Evolutionary conservation across 1,284 basidiomycete genomes (phyloP).

Genomic region (Cryptococcus sp.): DNA sequence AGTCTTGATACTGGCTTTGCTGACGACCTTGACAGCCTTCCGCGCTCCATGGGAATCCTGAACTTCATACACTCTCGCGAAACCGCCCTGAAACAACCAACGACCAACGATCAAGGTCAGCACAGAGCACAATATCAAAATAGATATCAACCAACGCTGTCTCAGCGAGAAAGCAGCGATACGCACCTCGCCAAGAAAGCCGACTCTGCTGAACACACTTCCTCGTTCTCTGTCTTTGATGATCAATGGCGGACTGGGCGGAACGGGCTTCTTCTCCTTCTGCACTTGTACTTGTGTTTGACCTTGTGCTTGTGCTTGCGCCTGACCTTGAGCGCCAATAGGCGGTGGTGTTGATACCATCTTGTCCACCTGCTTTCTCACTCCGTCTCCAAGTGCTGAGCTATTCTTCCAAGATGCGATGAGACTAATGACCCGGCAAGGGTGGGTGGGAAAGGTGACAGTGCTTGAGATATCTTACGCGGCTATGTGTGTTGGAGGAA

Average conservation of each 20-base stretch:
- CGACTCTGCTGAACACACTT: slow-evolving; percentile 67
- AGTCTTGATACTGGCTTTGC: slow-evolving; percentile 77
- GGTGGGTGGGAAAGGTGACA: no score
- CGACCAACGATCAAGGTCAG: background rate
- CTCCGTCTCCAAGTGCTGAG: no score
- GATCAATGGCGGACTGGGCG: slow-evolving; percentile 75
- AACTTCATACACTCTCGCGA: slow-evolving; percentile 87
- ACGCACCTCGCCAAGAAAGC: slow-evolving; percentile 82
- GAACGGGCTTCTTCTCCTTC: slow-evolving; percentile 53
- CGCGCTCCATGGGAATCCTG: slow-evolving; percentile 66
- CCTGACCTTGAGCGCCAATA: background rate
- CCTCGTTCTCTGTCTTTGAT: slow-evolving; percentile 68
- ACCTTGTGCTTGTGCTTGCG: background rate
- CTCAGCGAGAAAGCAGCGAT: background rate
- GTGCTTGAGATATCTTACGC: no score
- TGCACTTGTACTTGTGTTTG: background rate
- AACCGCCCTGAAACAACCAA: slow-evolving; percentile 69
- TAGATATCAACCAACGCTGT: background rate
- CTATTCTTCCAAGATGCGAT: no score
- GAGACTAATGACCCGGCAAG: no score
- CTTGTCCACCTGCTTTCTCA: no score
- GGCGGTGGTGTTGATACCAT: no score
- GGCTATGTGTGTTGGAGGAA: no score
- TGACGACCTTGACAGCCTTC: slow-evolving; percentile 85
- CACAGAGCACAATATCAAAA: background rate